A percentile compares a stretch with the other conserved stretches of the same genome.
Conservation (phyloP, 2,329 filamentous ascomycete species). For the Cercospora beticola region DNA sequence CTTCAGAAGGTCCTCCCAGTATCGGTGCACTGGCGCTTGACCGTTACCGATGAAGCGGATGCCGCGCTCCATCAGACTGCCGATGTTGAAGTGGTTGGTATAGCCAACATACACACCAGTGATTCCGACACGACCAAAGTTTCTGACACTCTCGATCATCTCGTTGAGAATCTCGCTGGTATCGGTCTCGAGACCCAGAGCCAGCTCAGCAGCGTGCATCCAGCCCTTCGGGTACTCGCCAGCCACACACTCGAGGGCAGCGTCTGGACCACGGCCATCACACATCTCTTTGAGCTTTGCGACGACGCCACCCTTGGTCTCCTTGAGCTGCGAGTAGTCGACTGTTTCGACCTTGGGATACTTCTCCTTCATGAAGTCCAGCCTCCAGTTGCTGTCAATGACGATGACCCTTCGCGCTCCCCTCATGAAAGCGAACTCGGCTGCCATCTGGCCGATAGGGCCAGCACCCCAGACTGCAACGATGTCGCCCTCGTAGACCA, state of each 20-base stretch:
- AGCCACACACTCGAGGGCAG: constrained; percentile 66
- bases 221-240: constrained; percentile 64
- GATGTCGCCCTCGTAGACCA: constrained; percentile 71
- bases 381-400: constrained; percentile 71
- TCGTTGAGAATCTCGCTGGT: constrained; percentile 79
- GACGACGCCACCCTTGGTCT: constrained; percentile 61
- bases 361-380: constrained; percentile 66
- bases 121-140: constrained; percentile 71
- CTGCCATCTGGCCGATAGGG: constrained; percentile 78
- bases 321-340: constrained; percentile 65
- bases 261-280: constrained; percentile 68
- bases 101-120: constrained; percentile 69
- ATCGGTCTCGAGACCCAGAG: constrained; percentile 74
- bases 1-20: constrained; percentile 76
- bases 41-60: constrained; percentile 72
- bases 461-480: constrained; percentile 88
- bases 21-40: constrained; percentile 74
- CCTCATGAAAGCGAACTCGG: constrained; percentile 65
- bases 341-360: constrained; percentile 67
- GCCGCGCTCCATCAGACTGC: constrained; percentile 82
- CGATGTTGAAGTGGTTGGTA: constrained; percentile 81
- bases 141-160: constrained; percentile 72
- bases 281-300: constrained; percentile 71
- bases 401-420: constrained; percentile 75
- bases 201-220: constrained; percentile 60